Conservation (phyloP, 2,329 filamentous ascomycete genomes). For the Fusarium chuoi region DNA sequence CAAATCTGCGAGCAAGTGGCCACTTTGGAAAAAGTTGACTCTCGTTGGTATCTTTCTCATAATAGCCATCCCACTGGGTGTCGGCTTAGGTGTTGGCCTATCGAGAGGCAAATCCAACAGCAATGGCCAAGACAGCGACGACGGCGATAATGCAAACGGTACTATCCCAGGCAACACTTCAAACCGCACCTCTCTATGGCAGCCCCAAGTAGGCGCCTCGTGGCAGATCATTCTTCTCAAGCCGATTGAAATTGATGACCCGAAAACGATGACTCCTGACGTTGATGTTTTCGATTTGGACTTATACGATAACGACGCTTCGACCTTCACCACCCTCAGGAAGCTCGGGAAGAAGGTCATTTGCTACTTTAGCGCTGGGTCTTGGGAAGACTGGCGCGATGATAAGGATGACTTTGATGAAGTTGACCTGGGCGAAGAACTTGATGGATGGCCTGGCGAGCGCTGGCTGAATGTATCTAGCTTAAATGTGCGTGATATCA, state of each 20-base stretch:
- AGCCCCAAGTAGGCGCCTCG: constrained; percentile 59
- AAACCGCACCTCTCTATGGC: constrained; percentile 54
- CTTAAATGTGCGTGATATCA: constrained; percentile 69
- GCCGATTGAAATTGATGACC: constrained; percentile 55
- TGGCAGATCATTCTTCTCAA: constrained; percentile 71
- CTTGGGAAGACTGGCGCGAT: constrained; percentile 70
- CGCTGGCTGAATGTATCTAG: constrained; percentile 71
- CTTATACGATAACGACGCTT: constrained; percentile 63
- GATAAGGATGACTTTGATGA: constrained; percentile 66
- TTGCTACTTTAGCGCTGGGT: constrained; percentile 80
- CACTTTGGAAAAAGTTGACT: too few species aligned
- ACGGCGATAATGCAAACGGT: neutral
- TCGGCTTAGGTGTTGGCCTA: neutral
- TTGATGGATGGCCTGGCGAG: constrained; percentile 74
- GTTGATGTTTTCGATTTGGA: constrained; percentile 61
- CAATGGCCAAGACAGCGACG: too few species aligned
- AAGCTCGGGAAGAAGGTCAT: constrained; percentile 67
- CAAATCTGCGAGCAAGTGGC: too few species aligned
- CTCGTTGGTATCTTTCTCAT: too few species aligned
- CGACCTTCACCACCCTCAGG: constrained; percentile 56
- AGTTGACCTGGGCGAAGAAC: constrained; percentile 64
- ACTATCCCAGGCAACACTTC: too few species aligned
- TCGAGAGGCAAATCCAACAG: too few species aligned
- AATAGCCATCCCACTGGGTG: too few species aligned
- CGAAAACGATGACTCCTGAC: constrained; percentile 51